phyloP scores from a whole-genome alignment of 495 filamentous ascomycete species.

The Hypoxylon intermedium region DNA sequence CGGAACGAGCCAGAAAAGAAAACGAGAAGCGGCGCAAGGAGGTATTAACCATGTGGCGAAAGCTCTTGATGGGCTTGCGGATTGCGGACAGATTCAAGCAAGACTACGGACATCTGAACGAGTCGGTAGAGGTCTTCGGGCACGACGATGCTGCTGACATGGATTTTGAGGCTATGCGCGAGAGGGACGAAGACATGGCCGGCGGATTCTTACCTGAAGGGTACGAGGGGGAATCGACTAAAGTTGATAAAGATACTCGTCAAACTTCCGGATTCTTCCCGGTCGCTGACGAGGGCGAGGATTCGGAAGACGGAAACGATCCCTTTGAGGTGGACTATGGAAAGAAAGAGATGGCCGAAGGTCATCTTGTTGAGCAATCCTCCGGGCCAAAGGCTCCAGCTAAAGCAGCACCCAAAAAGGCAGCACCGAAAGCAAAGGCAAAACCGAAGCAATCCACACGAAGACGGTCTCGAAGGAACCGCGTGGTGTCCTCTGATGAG shows the following conservation, averaged over 20 bases:
- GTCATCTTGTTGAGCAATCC: not conserved
- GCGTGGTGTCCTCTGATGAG: conserved; percentile 32
- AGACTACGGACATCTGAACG: conserved; percentile 71
- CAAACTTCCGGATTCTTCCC: conserved; percentile 53
- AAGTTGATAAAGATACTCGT: conserved; percentile 24
- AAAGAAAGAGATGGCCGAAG: conserved; percentile 11
- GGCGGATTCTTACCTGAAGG: conserved; percentile 66
- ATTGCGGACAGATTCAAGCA: conserved; percentile 79
- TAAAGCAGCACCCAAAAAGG: conserved; percentile 27
- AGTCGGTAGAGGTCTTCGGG: conserved; percentile 51
- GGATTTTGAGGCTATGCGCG: conserved; percentile 32
- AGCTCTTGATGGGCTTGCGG: conserved; percentile 82
- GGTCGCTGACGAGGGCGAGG: conserved; percentile 45
- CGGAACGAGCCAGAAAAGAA: conserved; percentile 77
- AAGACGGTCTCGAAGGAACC: conserved; percentile 36
- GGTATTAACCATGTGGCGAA: conserved; percentile 81
- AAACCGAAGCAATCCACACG: conserved; percentile 36
- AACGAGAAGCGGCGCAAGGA: conserved; percentile 79
- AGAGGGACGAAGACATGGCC: conserved; percentile 55
- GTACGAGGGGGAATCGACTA: conserved; percentile 48
- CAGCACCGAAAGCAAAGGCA: conserved; percentile 34
- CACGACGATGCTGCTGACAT: conserved; percentile 38
- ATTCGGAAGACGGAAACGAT: conserved; percentile 42
- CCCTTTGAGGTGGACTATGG: conserved; percentile 43
- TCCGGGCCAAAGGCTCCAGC: conserved; percentile 14